Conservation (phyloP, 495 filamentous ascomycete genomes). For the Aspergillus cavernicola region DNA sequence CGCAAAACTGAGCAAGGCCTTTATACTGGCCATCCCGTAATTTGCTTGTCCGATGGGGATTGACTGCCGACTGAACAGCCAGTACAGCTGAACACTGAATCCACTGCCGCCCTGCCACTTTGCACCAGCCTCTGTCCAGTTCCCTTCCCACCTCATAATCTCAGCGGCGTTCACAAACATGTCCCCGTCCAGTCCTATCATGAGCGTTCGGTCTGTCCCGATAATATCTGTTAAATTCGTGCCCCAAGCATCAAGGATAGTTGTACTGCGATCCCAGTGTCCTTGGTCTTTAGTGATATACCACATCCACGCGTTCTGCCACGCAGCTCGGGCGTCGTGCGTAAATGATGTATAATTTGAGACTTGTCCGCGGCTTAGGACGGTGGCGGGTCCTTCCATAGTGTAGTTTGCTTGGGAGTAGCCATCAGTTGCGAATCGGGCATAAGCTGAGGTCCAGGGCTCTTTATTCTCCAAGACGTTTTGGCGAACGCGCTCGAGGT, state of each 20-base stretch:
- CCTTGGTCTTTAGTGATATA: conserved; percentile 31
- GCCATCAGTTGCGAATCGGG: conserved; percentile 5
- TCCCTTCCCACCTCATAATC: conserved; percentile 38
- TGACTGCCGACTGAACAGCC: conserved; percentile 32
- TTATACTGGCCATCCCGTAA: conserved; percentile 26
- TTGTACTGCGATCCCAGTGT: conserved; percentile 28
- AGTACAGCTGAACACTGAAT: conserved; percentile 37
- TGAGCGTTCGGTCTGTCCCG: conserved; percentile 29
- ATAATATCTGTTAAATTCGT: conserved; percentile 28
- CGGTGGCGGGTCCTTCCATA: conserved; percentile 26
- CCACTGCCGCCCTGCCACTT: conserved; percentile 30
- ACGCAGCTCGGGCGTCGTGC: conserved; percentile 31
- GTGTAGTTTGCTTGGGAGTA: conserved; percentile 24
- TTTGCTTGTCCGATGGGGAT: conserved; percentile 31
- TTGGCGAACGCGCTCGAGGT: conserved; percentile 6
- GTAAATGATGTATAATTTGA: conserved; percentile 34
- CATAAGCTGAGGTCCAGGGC: conserved; percentile 9
- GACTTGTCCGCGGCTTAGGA: conserved; percentile 23
- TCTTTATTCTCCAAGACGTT: conserved; percentile 1
- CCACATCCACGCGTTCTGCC: conserved; percentile 38
- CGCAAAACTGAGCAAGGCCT: conserved; percentile 32
- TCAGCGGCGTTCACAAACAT: conserved; percentile 35
- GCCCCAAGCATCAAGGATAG: conserved; percentile 36
- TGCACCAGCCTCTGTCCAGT: conserved; percentile 32
- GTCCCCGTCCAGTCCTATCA: conserved; percentile 31